These are phyloP conservation scores for Isabelozyma gotoi DNA, from an alignment of 805 yeast genomes.

Conservation along the genomic window DNA sequence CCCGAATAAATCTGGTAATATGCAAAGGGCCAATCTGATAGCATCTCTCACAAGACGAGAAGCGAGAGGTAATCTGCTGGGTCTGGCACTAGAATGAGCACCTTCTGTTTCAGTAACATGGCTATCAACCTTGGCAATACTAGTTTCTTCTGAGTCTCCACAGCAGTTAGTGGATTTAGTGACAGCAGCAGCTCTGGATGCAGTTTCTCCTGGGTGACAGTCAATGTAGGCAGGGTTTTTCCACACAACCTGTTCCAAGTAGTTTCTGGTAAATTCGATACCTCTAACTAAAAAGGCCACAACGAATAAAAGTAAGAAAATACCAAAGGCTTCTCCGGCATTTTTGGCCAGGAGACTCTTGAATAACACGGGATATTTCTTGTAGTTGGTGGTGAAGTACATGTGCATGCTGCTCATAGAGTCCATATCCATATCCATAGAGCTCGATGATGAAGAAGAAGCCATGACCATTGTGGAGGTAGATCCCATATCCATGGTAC, in stretches of 20 bases:
- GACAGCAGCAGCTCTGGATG: neutral
- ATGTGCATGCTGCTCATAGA: conserved; percentile 48
- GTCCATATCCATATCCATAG: conserved; percentile 8
- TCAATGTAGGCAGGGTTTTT: conserved; percentile 35
- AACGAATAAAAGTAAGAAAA: conserved; percentile 60
- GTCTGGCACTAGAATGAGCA: conserved; percentile 2
- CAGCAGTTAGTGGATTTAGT: conserved; percentile 9
- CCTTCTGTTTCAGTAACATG: conserved; percentile 3
- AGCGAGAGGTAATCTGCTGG: conserved; percentile 12
- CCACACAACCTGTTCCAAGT: conserved; percentile 68
- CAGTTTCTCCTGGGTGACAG: conserved; percentile 6
- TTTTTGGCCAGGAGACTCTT: conserved; percentile 49
- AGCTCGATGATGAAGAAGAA: conserved; percentile 9
- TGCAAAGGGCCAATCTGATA: conserved; percentile 54
- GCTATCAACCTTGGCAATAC: conserved; percentile 1
- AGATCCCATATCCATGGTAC: conserved; percentile 3
- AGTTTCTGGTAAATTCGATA: conserved; percentile 55
- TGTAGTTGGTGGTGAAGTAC: conserved; percentile 51
- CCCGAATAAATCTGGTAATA: conserved; percentile 63
- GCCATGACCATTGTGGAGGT: conserved; percentile 6
- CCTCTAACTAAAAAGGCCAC: conserved; percentile 62
- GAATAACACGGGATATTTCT: conserved; percentile 64
- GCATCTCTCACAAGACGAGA: conserved; percentile 46
- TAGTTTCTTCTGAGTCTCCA: conserved; percentile 27
- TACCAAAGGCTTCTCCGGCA: conserved; percentile 70